Evolutionary conservation across 495 filamentous ascomycete genomes (phyloP), one percentile per base, ranked within the genome.

Genomic region (Neurospora cerealis): DNA sequence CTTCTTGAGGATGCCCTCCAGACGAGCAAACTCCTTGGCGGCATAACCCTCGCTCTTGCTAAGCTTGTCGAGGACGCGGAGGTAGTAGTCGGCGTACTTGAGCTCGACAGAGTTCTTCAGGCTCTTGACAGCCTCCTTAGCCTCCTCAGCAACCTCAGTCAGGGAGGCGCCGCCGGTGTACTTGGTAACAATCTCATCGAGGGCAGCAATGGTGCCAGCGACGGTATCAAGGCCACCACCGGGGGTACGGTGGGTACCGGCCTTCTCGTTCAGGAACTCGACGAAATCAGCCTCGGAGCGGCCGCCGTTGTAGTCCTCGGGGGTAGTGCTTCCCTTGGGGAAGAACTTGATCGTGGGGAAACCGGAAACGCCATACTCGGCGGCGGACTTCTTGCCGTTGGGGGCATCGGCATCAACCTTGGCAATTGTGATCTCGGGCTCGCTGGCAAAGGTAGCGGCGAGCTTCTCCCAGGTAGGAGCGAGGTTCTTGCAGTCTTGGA

Each of bases 281-380:
- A 97, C 81, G 71, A 99, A 85, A 75, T 91, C 92, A 72, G 87
- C 84, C 87, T 97, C 94, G 21, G 87, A 85, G 76, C 96, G 95
- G 73, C 89, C 93, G 71, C 91, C 91, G 40, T 88, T 83, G 88
- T 97, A 99, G 42, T 86, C 78, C 75, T 91, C 85, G 15, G 91
- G 81, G 74, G 91, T 91, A 72, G 87, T 93, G 73, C 91, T 93
- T 78, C 95, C 95, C 83, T 91, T 92, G 79, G 95, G 91, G 88
- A 98, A 98, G 89, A 92, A 99, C 87, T 96, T 97, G 87, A 99
- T 96, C 74, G 96, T 99, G 38, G 96, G 96, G 88, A 95, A 99
- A 37, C 91, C 92, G 70, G 86, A 88, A 69, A 99, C 88, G 74
- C 90, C 92, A 77, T 95, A 93, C 72, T 90, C 92, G 76, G 89